Evolutionary conservation across 345 rosid species (phyloP).

Genomic region (Chamaenerion angustifolium): DNA sequence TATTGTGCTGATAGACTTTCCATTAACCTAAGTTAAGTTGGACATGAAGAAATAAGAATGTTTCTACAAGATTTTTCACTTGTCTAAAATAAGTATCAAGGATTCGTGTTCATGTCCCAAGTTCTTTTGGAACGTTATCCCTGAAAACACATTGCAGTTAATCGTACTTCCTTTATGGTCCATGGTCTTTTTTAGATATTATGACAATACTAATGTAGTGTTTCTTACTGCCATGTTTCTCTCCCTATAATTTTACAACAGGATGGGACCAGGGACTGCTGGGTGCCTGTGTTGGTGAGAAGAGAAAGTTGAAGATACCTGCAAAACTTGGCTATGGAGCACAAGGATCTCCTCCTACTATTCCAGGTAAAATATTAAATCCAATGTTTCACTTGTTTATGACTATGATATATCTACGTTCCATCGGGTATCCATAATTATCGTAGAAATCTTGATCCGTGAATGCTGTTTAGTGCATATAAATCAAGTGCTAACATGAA

Average conservation of each 20-base stretch:
- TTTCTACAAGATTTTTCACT: background rate
- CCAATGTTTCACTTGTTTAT: background rate
- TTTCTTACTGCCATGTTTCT: too few species aligned
- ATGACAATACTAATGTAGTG: too few species aligned
- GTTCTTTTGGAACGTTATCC: background rate
- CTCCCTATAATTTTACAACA: slow-evolving; percentile 8
- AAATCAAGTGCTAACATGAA: background rate
- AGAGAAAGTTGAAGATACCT: slow-evolving; percentile 88
- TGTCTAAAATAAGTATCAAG: background rate
- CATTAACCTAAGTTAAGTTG: too few species aligned
- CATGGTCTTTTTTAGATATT: too few species aligned
- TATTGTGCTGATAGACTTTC: too few species aligned
- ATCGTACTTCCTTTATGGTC: background rate
- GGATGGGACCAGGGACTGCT: slow-evolving; percentile 98
- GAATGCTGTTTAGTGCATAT: too few species aligned
- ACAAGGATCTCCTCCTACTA: slow-evolving; percentile 87
- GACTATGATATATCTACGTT: slow-evolving; percentile 1
- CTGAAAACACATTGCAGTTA: background rate
- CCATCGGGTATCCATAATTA: too few species aligned
- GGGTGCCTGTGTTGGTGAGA: slow-evolving; percentile 84
- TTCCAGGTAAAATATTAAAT: slow-evolving; percentile 48
- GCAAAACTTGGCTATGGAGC: slow-evolving; percentile 87
- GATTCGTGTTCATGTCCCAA: background rate
- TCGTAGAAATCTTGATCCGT: too few species aligned
- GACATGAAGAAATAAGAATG: background rate